Evolutionary conservation across 139 green algal genomes (phyloP), one percentile per base, ranked within the genome.

Genomic region (Diplosphaera chodatii): DNA sequence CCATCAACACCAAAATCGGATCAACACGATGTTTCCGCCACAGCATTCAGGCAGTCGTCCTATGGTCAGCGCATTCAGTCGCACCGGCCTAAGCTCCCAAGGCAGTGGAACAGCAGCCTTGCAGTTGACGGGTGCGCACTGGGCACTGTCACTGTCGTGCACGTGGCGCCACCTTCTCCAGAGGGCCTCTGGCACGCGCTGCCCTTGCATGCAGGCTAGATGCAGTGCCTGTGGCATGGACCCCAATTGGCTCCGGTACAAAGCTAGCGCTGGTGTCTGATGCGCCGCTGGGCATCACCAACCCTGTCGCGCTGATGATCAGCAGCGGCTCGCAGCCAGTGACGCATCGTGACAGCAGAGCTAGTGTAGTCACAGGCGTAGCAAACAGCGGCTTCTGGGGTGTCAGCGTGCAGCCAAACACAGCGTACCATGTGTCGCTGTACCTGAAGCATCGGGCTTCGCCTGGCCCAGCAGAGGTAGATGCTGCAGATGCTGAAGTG

Each of bases 361-460:
- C n/a, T n/a, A n/a, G n/a, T n/a, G 78, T 62, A 33, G 48, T 59
- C 3, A 5, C 48, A 59, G 81, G 81, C 21, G 63, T 87, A 22
- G 28, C 55, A 15, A 87, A 87, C 67, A 66, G 21, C 23, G 81
- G 81, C 40, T 87, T 72, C 41, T 87, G 79, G 79, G 80, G 81
- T 23, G 77, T 87, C 32, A 40, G 15, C 28, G 63, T 78, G 25
- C 4, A 71, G 32, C 69, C 64, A 10, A 31, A 33, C 4, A 30
- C 15, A 15, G 10, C 23, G 0, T 81, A 77, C 41, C 22, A 33
- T 20, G n/a, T 73, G 16, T 71, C 67, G 2, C 8, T 79, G 32
- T 78, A 68, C 32, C 69, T 23, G 10, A 63, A 34, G 31, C n/a
- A n/a, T n/a, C n/a, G n/a, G n/a, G n/a, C n/a, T n/a, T n/a, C n/a